Conservation (phyloP, 1,139 yeast genomes). For the Diutina pseudorugosa region DNA sequence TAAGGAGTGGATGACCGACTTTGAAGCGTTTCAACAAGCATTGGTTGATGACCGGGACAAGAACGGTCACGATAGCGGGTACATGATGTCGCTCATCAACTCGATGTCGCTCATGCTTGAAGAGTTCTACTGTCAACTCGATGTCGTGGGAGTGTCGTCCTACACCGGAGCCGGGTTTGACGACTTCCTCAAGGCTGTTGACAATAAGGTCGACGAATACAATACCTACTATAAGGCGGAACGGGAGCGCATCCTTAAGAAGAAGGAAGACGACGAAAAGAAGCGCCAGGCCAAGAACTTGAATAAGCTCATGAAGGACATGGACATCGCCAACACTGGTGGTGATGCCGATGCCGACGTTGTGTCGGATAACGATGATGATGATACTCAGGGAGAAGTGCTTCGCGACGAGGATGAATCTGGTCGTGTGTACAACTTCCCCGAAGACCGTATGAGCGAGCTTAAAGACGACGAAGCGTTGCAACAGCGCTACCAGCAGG, state of each 20-base stretch:
- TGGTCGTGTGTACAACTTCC: conserved; percentile 58
- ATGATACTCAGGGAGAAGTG: conserved; percentile 47
- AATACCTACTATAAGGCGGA: conserved; percentile 75
- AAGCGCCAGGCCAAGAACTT: conserved; percentile 61
- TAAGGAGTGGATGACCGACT: conserved; percentile 95
- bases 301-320: conserved; percentile 66
- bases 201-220: conserved; percentile 79
- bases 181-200: conserved; percentile 74
- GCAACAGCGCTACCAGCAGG: conserved; percentile 61
- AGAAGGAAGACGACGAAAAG: conserved; percentile 68
- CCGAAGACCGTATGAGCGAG: conserved; percentile 60
- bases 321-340: conserved; percentile 51
- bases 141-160: conserved; percentile 83
- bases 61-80: conserved; percentile 70
- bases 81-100: conserved; percentile 87
- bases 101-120: conserved; percentile 95
- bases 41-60: conserved; percentile 48
- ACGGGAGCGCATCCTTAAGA: conserved; percentile 67
- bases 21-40: conserved; percentile 81
- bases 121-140: conserved; percentile 88
- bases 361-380: conserved; percentile 50
- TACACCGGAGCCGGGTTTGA: conserved; percentile 92
- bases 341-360: conserved; percentile 49
- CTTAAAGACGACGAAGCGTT: conserved; percentile 41
- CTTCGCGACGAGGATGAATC: conserved; percentile 55